These are phyloP conservation scores for Ascochyta viciae-villosae DNA, from an alignment of 2,329 filamentous ascomycete species.

Conservation along the genomic window DNA sequence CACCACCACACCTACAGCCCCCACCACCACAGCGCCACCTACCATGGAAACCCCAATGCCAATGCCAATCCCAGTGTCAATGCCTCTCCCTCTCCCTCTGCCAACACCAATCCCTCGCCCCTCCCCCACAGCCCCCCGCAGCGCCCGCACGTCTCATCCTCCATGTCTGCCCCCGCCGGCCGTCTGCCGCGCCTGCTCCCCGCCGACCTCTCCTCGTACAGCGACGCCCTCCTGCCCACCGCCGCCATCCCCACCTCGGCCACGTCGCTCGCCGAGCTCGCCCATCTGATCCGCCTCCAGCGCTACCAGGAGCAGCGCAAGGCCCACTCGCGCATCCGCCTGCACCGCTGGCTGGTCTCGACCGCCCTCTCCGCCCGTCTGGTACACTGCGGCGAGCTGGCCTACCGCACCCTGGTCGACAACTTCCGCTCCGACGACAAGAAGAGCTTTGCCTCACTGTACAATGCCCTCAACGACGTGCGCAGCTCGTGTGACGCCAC, in stretches of 20 bases:
- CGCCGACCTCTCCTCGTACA: constrained; percentile 71
- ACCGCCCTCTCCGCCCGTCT: constrained; percentile 77
- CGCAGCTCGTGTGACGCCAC: constrained; percentile 78
- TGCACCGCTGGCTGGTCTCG: constrained; percentile 77
- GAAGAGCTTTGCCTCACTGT: constrained; percentile 75
- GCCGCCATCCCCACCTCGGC: constrained; percentile 65
- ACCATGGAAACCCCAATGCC: not conserved
- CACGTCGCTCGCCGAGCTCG: constrained; percentile 77
- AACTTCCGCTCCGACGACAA: constrained; percentile 81
- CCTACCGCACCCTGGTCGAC: constrained; percentile 78
- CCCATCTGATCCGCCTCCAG: constrained; percentile 77
- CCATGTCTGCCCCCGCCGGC: constrained; percentile 55
- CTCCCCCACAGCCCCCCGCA: constrained; percentile 2
- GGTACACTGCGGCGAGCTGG: constrained; percentile 75
- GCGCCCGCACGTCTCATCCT: constrained; percentile 47
- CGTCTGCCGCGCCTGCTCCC: constrained; percentile 64
- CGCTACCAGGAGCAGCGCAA: constrained; percentile 84
- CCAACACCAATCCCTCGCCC: no score
- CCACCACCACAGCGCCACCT: not conserved
- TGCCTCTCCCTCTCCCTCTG: no score
- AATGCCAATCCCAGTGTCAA: not conserved
- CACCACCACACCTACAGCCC: not conserved
- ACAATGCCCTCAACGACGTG: constrained; percentile 80
- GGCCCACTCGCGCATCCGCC: constrained; percentile 72
- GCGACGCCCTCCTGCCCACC: constrained; percentile 64